A percentile compares a stretch with the other conserved stretches of the same genome.
Conservation (phyloP, 164 flowering plant species). For the Warburgia ugandensis region DNA sequence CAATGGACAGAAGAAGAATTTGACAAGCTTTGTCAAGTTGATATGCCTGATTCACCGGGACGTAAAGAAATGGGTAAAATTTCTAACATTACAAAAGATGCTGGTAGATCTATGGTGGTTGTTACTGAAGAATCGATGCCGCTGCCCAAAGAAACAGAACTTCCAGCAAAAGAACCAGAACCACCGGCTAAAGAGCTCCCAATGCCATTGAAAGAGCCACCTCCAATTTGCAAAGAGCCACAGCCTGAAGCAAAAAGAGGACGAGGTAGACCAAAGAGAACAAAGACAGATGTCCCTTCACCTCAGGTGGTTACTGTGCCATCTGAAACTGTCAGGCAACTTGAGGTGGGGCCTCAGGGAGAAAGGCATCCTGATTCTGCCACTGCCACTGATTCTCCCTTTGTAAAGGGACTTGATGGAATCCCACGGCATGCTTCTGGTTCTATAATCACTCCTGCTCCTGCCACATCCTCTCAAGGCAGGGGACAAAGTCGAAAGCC, state of each 20-base stretch:
- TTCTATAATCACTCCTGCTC: constrained; percentile 6
- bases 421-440: constrained; percentile 16
- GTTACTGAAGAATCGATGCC: constrained; percentile 15
- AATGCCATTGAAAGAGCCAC: constrained; percentile 1
- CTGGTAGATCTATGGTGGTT: constrained; percentile 19
- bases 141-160: constrained; percentile 5
- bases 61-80: constrained; percentile 36
- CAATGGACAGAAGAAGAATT: constrained; percentile 99
- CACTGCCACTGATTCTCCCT: constrained; percentile 19
- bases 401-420: constrained; percentile 20
- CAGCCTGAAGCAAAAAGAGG: constrained; percentile 71
- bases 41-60: constrained; percentile 59
- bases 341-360: constrained; percentile 20
- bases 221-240: constrained; percentile 22
- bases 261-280: constrained; percentile 91
- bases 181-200: constrained; percentile 3
- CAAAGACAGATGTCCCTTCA: constrained; percentile 25
- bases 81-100: constrained; percentile 22
- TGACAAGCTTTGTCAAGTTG: constrained; percentile 88
- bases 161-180: neutral
- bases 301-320: constrained; percentile 13
- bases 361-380: constrained; percentile 9
- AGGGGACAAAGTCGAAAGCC: constrained; percentile 38
- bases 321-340: constrained; percentile 22
- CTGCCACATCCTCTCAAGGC: constrained; percentile 24